Conservation (phyloP, 139 green algal genomes). For the Zygnema circumcarinatum region DNA sequence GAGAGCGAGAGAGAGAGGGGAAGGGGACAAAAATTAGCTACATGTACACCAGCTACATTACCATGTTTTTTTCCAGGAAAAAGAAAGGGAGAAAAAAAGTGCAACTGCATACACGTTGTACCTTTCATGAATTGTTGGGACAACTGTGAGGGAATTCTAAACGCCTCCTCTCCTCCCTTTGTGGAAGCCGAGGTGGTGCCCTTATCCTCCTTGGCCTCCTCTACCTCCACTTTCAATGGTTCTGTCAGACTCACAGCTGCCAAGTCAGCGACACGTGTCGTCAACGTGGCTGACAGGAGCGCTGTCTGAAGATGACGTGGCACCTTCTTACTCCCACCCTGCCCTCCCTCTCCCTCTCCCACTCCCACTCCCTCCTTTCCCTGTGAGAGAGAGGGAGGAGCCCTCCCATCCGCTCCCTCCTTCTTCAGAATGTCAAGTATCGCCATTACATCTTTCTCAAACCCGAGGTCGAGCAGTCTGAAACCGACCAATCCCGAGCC, state of each 20-base stretch:
- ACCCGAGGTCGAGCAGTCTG: slow-evolving; percentile 91
- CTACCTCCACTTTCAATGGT: slow-evolving; percentile 37
- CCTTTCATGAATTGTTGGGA: slow-evolving; percentile 79
- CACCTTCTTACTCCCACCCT: slow-evolving; percentile 16
- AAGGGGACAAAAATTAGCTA: too few relatives aligned
- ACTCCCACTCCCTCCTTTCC: background rate
- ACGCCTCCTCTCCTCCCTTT: slow-evolving; percentile 56
- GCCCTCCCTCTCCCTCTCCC: background rate
- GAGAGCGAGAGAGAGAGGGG: too few relatives aligned
- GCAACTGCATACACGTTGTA: too few relatives aligned
- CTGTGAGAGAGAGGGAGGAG: background rate
- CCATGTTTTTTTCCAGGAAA: too few relatives aligned
- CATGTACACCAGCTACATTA: too few relatives aligned
- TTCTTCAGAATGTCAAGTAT: slow-evolving; percentile 14
- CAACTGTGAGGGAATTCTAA: slow-evolving; percentile 76
- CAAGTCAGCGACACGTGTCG: slow-evolving; percentile 73
- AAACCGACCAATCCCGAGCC: background rate
- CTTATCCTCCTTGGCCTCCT: slow-evolving; percentile 22
- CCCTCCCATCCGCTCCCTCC: background rate
- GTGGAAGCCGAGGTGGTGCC: background rate
- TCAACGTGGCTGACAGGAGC: slow-evolving; percentile 91
- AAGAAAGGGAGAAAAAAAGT: too few relatives aligned
- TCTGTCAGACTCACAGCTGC: slow-evolving; percentile 73
- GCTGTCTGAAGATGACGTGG: slow-evolving; percentile 62
- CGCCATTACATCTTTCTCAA: slow-evolving; percentile 81